phyloP scores from a whole-genome alignment of 805 yeast species.

The Starmera caribaea region DNA sequence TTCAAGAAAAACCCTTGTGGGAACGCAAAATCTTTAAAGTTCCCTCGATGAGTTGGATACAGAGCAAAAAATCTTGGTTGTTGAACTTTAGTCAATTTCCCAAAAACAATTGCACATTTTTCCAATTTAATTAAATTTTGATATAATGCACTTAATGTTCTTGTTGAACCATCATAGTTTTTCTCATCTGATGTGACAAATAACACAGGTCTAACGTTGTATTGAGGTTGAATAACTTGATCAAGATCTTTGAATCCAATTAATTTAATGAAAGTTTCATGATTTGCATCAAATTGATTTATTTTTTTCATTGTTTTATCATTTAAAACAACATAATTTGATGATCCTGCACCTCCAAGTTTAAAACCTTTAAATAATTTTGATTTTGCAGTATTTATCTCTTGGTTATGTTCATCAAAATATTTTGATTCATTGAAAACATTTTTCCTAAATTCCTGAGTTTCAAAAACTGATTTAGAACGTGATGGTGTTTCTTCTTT shows the following conservation, averaged over 20 bases:
- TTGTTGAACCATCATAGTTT: slow-evolving; percentile 48
- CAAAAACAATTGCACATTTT: slow-evolving; percentile 66
- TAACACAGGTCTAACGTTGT: slow-evolving; percentile 43
- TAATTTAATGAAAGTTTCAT: slow-evolving; percentile 46
- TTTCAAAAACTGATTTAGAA: slow-evolving; percentile 44
- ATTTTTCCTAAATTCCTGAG: slow-evolving; percentile 38
- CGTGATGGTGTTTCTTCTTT: slow-evolving; percentile 41
- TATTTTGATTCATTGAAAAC: slow-evolving; percentile 39
- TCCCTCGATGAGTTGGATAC: slow-evolving; percentile 35
- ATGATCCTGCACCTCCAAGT: slow-evolving; percentile 27
- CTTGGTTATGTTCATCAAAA: slow-evolving; percentile 18
- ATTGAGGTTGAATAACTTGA: slow-evolving; percentile 35
- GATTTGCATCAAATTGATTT: slow-evolving; percentile 21
- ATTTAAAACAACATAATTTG: slow-evolving; percentile 29
- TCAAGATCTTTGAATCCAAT: slow-evolving; percentile 52
- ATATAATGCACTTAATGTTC: slow-evolving; percentile 60
- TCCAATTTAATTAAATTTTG: slow-evolving; percentile 41
- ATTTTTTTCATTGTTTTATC: slow-evolving; percentile 27
- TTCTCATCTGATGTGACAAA: slow-evolving; percentile 64
- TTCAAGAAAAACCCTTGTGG: slow-evolving; percentile 72
- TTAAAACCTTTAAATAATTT: slow-evolving; percentile 5
- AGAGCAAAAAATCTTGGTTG: slow-evolving; percentile 51
- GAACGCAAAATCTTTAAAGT: slow-evolving; percentile 9
- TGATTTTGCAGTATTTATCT: no score
- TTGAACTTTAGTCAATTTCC: slow-evolving; percentile 43